Evolutionary conservation across 768 basidiomycete species (phyloP).

Genomic region (Amanita inopinata): DNA sequence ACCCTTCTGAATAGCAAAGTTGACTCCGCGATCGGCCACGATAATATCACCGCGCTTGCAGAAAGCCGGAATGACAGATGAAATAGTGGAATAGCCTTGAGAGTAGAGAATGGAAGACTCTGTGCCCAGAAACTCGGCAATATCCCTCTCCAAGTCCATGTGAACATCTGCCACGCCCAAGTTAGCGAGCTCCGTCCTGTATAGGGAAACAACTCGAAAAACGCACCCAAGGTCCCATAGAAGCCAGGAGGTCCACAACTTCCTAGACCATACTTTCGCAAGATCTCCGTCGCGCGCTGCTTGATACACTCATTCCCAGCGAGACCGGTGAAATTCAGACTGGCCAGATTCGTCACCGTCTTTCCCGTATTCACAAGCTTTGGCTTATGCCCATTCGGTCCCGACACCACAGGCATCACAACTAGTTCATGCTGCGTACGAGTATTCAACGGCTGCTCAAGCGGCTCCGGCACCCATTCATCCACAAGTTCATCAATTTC

Average conservation of each 20-base stretch:
- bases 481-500: constrained; percentile 96
- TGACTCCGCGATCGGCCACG: constrained; percentile 95
- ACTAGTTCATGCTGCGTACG: constrained; percentile 61
- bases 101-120: constrained; percentile 89
- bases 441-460: constrained; percentile 51
- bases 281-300: constrained; percentile 71
- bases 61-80: constrained; percentile 94
- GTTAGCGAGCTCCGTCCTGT: constrained; percentile 1
- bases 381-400: constrained; percentile 76
- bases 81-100: constrained; percentile 85
- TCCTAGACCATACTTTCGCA: constrained; percentile 86
- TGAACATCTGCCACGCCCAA: constrained; percentile 66
- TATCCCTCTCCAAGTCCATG: constrained; percentile 76
- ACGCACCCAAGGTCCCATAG: constrained; percentile 88
- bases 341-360: constrained; percentile 75
- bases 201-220: not conserved
- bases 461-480: constrained; percentile 87
- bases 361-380: constrained; percentile 66
- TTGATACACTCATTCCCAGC: constrained; percentile 84
- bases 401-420: constrained; percentile 67
- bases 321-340: constrained; percentile 87
- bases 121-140: constrained; percentile 84
- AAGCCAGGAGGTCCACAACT: constrained; percentile 96
- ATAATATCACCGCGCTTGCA: constrained; percentile 97
- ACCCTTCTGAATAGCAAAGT: constrained; percentile 93